Base-by-base conservation (phyloP, 257 asterid species). In the Przewalskia tangutica region DNA sequence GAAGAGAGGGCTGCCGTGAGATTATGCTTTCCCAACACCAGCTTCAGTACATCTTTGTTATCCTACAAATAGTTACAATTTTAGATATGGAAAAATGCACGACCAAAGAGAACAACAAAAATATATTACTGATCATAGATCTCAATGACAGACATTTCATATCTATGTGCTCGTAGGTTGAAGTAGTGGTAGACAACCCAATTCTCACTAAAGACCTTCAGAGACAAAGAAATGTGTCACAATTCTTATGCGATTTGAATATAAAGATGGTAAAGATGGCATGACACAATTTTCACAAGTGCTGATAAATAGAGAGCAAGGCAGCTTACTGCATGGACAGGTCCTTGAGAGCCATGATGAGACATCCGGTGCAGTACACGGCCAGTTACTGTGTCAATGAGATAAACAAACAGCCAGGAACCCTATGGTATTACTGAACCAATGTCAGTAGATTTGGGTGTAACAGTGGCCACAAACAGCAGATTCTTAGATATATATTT, bases 111-210 rank as follows among this genome's bases (percentile, higher is more conserved):
- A 54, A 54, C 34, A 32, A 59, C 36, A 64, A 20, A 18, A n/a
- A 56, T 8, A 86, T 67, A 86, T 71, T 84, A 93, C 88, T 92
- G 97, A 82, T 95, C 99, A 86, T 91, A 95, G 87, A 95, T 93
- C 89, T 95, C 98, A 84, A 93, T 91, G 84, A 95, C 99, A 84
- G 98, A 91, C 97, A 95, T 95, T 90, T 93, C 98, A 81, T 89
- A 92, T 85, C 98, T 91, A 83, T 92, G 98, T 64, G 98, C 98
- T 88, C 97, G 88, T 82, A 93, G 91, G 86, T 95, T 92, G 88
- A 95, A 93, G 93, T 91, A 95, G 93, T 93, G 99, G 89, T 93
- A 95, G 83, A 93, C 93, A 75, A 95, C 87, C 99, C 99, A 95
- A 85, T 95, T 95, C 97, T 95, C 98, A 79, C 98, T 90, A 81